phyloP scores from a whole-genome alignment of 2,329 filamentous ascomycete species.

The Pseudocercospora cruenta region DNA sequence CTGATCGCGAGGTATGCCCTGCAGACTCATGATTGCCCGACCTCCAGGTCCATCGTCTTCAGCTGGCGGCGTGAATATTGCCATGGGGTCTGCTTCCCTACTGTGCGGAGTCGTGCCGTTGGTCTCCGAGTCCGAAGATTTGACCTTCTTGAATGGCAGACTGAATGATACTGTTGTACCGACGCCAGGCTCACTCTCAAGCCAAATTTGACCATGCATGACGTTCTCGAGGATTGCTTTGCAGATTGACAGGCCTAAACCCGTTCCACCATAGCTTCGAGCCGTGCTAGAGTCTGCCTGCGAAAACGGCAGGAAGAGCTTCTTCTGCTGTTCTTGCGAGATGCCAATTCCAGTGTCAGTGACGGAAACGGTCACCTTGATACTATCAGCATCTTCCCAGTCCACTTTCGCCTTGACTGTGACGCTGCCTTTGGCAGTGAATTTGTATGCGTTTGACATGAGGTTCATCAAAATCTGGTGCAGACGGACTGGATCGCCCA shows the following conservation, averaged over 20 bases:
- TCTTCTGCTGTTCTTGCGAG: slow-evolving; percentile 76
- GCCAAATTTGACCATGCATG: slow-evolving; percentile 81
- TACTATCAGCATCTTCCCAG: slow-evolving; percentile 68
- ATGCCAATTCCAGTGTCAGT: slow-evolving; percentile 92
- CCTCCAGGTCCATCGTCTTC: slow-evolving; percentile 44
- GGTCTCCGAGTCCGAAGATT: slow-evolving; percentile 48
- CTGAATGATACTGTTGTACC: slow-evolving; percentile 79
- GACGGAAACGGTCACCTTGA: slow-evolving; percentile 82
- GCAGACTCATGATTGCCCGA: slow-evolving; percentile 63
- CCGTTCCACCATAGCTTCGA: slow-evolving; percentile 87
- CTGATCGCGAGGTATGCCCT: slow-evolving; percentile 72
- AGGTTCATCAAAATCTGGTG: slow-evolving; percentile 71
- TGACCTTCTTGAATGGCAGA: slow-evolving; percentile 82
- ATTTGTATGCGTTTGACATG: slow-evolving; percentile 91
- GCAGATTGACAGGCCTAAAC: slow-evolving; percentile 89
- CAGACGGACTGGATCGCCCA: slow-evolving; percentile 56
- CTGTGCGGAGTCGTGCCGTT: slow-evolving; percentile 28
- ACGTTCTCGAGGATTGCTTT: slow-evolving; percentile 92
- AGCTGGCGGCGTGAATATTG: slow-evolving; percentile 57
- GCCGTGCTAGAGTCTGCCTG: slow-evolving; percentile 91
- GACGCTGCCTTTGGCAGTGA: slow-evolving; percentile 83
- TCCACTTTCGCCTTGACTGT: slow-evolving; percentile 78
- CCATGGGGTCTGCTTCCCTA: slow-evolving; percentile 57
- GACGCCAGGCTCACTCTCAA: slow-evolving; percentile 73
- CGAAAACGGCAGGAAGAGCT: slow-evolving; percentile 89